These are phyloP conservation scores for Apiospora phragmitis DNA, from an alignment of 2,329 filamentous ascomycete species.

Conservation along the genomic window DNA sequence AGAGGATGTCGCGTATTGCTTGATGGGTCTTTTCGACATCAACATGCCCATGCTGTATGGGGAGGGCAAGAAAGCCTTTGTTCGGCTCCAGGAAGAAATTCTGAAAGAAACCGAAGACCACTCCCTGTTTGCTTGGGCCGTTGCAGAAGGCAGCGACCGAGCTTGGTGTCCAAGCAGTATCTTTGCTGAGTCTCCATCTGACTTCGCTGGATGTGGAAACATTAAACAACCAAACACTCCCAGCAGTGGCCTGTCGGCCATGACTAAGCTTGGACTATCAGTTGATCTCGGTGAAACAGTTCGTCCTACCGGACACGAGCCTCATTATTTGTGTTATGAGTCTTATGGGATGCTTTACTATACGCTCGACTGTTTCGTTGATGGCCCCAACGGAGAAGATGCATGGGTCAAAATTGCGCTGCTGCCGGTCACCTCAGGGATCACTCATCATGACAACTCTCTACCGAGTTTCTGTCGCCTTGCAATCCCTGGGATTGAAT, in stretches of 20 bases:
- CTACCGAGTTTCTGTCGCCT: background rate
- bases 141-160: background rate
- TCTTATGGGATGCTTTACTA: background rate
- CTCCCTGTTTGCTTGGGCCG: background rate
- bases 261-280: background rate
- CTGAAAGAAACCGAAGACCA: background rate
- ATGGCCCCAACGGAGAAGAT: background rate
- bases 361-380: background rate
- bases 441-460: background rate
- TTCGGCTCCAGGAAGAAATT: slow-evolving; percentile 32
- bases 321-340: background rate
- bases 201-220: background rate
- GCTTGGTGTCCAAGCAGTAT: background rate
- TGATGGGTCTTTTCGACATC: slow-evolving; percentile 33
- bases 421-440: background rate
- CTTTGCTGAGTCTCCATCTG: background rate
- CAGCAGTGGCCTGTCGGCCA: fast-evolving
- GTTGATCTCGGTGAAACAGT: background rate
- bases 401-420: background rate
- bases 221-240: background rate
- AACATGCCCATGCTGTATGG: slow-evolving; percentile 35
- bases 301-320: too few species aligned
- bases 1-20: slow-evolving; percentile 34
- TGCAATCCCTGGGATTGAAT: background rate
- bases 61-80: slow-evolving; percentile 30